Evolutionary conservation across 2,329 filamentous ascomycete species (phyloP), one percentile per base, ranked within the genome.

Genomic region (Myriosclerotinia scirpicola): DNA sequence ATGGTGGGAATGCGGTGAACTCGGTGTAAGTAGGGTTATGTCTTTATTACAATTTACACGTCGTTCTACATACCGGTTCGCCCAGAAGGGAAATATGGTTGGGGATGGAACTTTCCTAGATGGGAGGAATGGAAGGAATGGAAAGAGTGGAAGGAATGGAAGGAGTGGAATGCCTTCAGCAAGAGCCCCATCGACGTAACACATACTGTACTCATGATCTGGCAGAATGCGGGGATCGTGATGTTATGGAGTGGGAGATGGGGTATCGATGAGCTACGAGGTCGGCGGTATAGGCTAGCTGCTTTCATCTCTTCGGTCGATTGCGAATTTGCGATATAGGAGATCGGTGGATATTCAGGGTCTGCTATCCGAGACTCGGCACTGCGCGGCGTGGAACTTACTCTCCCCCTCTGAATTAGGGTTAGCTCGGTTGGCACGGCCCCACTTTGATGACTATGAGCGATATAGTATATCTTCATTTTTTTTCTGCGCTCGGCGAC

Each of bases 11-110:
- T 42, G 26, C 4, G 17, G 38, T 46, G 55, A 46, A 59, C 55
- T 59, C 55, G 55, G 55, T 59, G 40, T 59, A 46, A 30, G 11
- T 46, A 34, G n/a, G 22, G 26, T 59, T 14, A 12, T 46, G 26
- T 26, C 20, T 46, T 42, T 5, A 7, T 8, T 20, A 26, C n/a
- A n/a, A n/a, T n/a, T n/a, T n/a, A n/a, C 34, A 26, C 7, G 54
- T 26, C 3, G 26, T 26, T 26, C 26, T 26, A 26, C 26, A 26
- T n/a, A 59, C 26, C 20, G 55, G 17, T 14, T 36, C 26, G 20
- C 54, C 26, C 40, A 46, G 42, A 26, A 7, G 26, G 26, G 30
- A 34, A 34, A 34, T 34, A 5, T 34, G 30, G 30, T 34, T 34
- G 30, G 30, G 30, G 4, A 34, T 34, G 30, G 30, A 4, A 34